phyloP scores from a whole-genome alignment of 306 rosid species.

The Coriaria nepalensis region DNA sequence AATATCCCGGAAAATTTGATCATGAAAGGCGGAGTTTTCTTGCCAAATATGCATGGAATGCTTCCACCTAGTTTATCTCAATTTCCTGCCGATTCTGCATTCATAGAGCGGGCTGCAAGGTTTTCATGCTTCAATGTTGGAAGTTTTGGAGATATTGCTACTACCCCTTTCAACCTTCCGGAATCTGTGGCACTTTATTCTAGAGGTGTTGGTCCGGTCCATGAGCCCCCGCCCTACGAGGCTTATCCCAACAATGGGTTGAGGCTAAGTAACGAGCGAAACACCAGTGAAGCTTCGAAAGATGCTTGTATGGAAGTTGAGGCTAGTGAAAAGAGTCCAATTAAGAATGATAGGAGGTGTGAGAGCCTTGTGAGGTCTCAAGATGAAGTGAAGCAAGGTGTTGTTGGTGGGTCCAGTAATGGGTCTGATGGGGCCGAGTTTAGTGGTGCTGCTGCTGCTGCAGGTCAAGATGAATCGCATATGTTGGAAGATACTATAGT shows the following conservation, averaged over 20 bases:
- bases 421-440: constrained; percentile 68
- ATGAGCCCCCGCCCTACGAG: constrained; percentile 31
- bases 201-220: constrained; percentile 26
- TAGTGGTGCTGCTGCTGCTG: constrained; percentile 24
- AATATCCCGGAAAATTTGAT: constrained; percentile 7
- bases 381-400: constrained; percentile 44
- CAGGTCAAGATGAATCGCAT: constrained; percentile 38
- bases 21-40: constrained; percentile 31
- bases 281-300: constrained; percentile 35
- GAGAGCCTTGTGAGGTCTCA: constrained; percentile 38
- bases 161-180: constrained; percentile 45
- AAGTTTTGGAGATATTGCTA: constrained; percentile 36
- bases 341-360: constrained; percentile 37
- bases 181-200: constrained; percentile 34
- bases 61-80: constrained; percentile 61
- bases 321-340: constrained; percentile 38
- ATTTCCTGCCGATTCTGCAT: constrained; percentile 76
- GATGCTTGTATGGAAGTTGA: constrained; percentile 36
- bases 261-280: constrained; percentile 23
- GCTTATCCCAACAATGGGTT: constrained; percentile 29
- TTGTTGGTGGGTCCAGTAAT: constrained; percentile 33
- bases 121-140: constrained; percentile 74
- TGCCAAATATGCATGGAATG: constrained; percentile 42
- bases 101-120: constrained; percentile 83
- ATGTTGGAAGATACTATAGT: constrained; percentile 37